Base-by-base conservation (phyloP, 2,329 filamentous ascomycete genomes). In the Lachnellula suecica region DNA sequence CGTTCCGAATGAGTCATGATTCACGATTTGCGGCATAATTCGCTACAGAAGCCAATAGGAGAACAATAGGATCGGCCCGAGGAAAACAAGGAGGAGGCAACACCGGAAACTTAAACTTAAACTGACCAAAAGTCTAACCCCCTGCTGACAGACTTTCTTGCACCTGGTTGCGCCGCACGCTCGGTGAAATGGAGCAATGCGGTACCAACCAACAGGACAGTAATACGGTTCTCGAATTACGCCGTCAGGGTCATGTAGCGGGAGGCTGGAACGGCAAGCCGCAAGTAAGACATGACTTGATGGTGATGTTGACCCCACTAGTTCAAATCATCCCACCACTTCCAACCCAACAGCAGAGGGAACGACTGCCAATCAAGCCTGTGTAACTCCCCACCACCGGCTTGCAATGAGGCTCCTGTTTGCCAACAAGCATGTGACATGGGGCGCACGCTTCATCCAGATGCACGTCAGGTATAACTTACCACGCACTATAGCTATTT, bases 181-280 rank as follows among this genome's bases (percentile, higher is more conserved):
- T 31, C 29, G 15, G 29, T n/a, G 17, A 37, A 37, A 37, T n/a
- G n/a, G 34, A 37, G 34, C 34, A 49, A 49, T 49, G 37, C 37
- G 20, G 24, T 37, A 49, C 47, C 47, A 49, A 49, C 47, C 37
- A 49, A 49, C 47, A 50, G 40, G 37, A 50, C 46, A 49, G 46
- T 42, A 49, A 41, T 29, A 25, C 40, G 40, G 40, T 20, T 13
- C 40, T 42, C 40, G 37, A 40, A 40, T 40, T 40, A 17, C 37
- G 37, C 37, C 37, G 37, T 40, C 17, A 22, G 40, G 40, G 15
- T 20, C 40, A 43, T 22, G 40, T 31, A 31, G 27, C 27, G 27
- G 27, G 27, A 7, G 27, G 27, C 13, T 31, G 13, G 27, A 31
- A 31, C 27, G 13, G 13, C 13, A n/a, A n/a, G n/a, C n/a, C n/a